Evolutionary conservation across 2,329 filamentous ascomycete species (phyloP), one percentile per base, ranked within the genome.

Genomic region (Ilyonectria destructans): DNA sequence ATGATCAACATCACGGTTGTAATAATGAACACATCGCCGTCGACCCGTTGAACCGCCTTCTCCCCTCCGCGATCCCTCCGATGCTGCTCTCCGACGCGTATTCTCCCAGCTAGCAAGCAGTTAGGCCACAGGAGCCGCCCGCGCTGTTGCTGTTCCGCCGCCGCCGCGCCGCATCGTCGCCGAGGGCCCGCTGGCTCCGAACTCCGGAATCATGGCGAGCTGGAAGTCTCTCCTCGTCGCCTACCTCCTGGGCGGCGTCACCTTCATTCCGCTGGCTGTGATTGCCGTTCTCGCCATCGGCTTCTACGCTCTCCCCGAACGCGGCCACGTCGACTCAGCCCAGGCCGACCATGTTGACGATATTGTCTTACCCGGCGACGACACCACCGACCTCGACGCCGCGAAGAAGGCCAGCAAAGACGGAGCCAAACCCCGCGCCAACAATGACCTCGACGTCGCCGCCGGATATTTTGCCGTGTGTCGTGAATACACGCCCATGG

Each of bases 391-490:
- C 56, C 86, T 96, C 71, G 90, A 90, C 72, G 87, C 87, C 12
- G 88, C 86, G 40, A 89, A 89, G 69, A 87, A 87, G 74, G 82
- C 82, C 54, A 81, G 88, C 71, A 89, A 87, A 61, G 89, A 92
- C 48, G 89, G 92, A 67, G 85, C 87, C 74, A 90, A 89, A 77
- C 81, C 87, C 37, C 83, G 84, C 51, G 72, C 81, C 40, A 82
- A 86, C 21, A 87, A 90, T 71, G 92, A 94, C 66, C 86, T 90
- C 37, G 94, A 97, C 77, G 93, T 95, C 46, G 93, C 94, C 2
- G 93, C 95, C 9, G 95, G 95, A 19, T 98, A 97, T 83, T 98
- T 98, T 80, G 94, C 95, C n/a, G 94, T 98, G 17, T 97, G 93
- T 79, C 90, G 95, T 78, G 95, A 97, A 83, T 98, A 96, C 82